Conservation (phyloP, 169 alveolate species). For the Cryptosporidium baileyi region DNA sequence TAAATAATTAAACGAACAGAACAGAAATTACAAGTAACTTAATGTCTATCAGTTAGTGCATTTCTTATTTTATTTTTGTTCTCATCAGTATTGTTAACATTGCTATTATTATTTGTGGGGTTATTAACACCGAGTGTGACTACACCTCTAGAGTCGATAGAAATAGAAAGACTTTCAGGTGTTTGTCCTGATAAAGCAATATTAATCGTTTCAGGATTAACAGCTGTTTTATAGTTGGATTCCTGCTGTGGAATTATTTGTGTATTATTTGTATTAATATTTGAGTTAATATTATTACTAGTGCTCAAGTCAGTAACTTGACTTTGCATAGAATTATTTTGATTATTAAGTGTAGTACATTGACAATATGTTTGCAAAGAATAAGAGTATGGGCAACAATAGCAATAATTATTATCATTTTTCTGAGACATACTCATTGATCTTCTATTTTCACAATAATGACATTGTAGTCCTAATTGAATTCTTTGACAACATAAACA, state of each 20-base stretch:
- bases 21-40: too few relatives aligned
- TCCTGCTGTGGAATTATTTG: background rate
- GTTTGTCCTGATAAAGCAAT: slow-evolving; percentile 44
- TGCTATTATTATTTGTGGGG: background rate
- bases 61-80: slow-evolving; percentile 53
- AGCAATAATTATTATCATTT: too few relatives aligned
- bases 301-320: background rate
- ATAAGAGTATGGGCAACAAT: too few relatives aligned
- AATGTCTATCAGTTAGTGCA: slow-evolving; percentile 25
- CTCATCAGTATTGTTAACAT: background rate
- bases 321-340: background rate
- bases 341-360: background rate
- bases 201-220: slow-evolving; percentile 53
- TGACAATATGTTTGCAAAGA: background rate
- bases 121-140: slow-evolving; percentile 59
- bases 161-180: slow-evolving; percentile 54
- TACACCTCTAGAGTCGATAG: slow-evolving; percentile 59
- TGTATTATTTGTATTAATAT: background rate
- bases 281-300: background rate
- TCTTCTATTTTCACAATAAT: too few relatives aligned
- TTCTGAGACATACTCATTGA: too few relatives aligned
- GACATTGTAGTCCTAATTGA: too few relatives aligned
- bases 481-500: slow-evolving; percentile 30
- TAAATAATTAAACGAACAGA: too few relatives aligned
- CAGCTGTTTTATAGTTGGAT: background rate